Evolutionary conservation across 2,329 filamentous ascomycete species (phyloP).

Genomic region (Pyrenophora graminea): DNA sequence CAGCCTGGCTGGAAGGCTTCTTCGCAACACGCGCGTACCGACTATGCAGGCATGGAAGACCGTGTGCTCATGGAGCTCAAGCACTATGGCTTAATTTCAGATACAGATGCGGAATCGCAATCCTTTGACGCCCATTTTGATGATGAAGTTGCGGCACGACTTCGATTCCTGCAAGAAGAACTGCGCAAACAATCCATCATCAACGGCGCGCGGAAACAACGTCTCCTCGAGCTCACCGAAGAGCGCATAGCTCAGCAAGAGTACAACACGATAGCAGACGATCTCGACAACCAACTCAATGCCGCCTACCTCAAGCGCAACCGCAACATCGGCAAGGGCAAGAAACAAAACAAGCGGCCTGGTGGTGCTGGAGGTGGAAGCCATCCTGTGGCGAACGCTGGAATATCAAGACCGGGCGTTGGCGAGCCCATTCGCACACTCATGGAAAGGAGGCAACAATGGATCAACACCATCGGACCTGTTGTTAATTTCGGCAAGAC

Average conservation of each 20-base stretch:
- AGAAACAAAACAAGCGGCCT: slow-evolving; percentile 78
- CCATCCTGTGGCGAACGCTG: slow-evolving; percentile 53
- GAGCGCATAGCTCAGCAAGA: slow-evolving; percentile 96
- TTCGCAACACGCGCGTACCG: slow-evolving; percentile 69
- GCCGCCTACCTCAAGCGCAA: slow-evolving; percentile 95
- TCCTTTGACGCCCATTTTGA: slow-evolving; percentile 91
- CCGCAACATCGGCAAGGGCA: slow-evolving; percentile 89
- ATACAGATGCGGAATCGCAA: slow-evolving; percentile 66
- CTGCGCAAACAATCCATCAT: slow-evolving; percentile 81
- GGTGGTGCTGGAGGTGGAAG: slow-evolving; percentile 75
- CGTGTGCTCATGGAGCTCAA: slow-evolving; percentile 88
- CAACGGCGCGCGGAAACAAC: slow-evolving; percentile 88
- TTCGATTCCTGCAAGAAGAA: slow-evolving; percentile 81
- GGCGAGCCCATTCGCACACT: slow-evolving; percentile 88
- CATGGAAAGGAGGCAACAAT: slow-evolving; percentile 87
- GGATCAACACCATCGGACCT: slow-evolving; percentile 87
- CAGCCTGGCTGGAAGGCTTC: slow-evolving; percentile 79
- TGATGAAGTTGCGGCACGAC: slow-evolving; percentile 87
- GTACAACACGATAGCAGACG: slow-evolving; percentile 94
- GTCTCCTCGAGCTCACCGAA: slow-evolving; percentile 83
- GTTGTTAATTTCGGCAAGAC: slow-evolving; percentile 86
- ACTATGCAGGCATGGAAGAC: slow-evolving; percentile 86
- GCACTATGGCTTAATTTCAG: slow-evolving; percentile 85
- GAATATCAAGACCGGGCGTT: slow-evolving; percentile 61
- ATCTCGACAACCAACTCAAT: slow-evolving; percentile 93